These are phyloP conservation scores for Globisporangium nunn DNA, from an alignment of 352 stramenopile genomes.

Conservation along the genomic window DNA sequence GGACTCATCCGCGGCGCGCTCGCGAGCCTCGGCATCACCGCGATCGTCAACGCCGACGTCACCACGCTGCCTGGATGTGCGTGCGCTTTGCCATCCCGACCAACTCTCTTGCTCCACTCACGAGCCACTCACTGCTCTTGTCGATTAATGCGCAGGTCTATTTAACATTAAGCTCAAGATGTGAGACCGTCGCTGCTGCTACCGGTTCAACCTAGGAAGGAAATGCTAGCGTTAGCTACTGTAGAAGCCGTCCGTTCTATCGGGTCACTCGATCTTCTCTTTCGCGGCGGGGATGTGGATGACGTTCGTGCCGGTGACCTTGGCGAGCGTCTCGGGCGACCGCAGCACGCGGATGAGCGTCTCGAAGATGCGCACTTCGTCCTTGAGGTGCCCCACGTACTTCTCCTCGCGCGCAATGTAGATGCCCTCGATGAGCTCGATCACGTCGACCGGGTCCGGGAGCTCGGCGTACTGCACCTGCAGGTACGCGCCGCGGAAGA, in stretches of 20 bases:
- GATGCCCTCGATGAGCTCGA: conserved; percentile 84
- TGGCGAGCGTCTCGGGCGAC: conserved; percentile 77
- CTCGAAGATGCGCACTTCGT: conserved; percentile 86
- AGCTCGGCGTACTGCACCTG: conserved; percentile 81
- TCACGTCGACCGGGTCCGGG: conserved; percentile 71
- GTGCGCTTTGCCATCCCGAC: conserved; percentile 11
- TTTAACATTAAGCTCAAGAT: conserved; percentile 90
- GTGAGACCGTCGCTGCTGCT: conserved; percentile 13
- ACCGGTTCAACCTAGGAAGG: no score
- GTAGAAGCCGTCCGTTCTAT: no score
- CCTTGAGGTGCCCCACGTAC: conserved; percentile 83
- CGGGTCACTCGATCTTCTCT: conserved; percentile 64
- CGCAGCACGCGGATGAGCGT: conserved; percentile 79
- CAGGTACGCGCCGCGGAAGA: conserved; percentile 75
- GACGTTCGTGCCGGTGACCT: conserved; percentile 79
- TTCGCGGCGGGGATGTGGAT: conserved; percentile 84
- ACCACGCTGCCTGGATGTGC: conserved; percentile 89
- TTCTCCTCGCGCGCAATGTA: conserved; percentile 81
- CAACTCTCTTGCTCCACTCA: background rate
- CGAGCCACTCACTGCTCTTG: background rate
- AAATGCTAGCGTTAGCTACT: no score
- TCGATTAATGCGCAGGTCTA: conserved; percentile 45
- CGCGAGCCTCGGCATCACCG: conserved; percentile 91
- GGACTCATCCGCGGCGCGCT: conserved; percentile 93
- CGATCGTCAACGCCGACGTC: conserved; percentile 94